Percentiles rank a stretch among this genome's conserved stretches.
Conservation (phyloP, 148 eudicot genomes). For the Nyssa sinensis region DNA sequence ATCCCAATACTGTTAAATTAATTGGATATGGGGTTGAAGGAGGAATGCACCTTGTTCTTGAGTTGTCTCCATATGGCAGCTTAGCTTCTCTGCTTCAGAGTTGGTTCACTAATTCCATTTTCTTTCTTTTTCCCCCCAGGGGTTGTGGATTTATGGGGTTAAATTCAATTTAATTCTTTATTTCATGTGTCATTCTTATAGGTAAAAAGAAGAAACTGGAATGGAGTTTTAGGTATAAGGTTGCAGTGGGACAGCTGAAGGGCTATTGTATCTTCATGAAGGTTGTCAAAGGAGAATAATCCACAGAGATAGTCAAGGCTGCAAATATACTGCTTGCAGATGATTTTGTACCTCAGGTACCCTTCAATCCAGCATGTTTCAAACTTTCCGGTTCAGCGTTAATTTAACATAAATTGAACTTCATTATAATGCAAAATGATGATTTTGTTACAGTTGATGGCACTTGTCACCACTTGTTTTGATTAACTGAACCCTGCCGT, state of each 20-base stretch:
- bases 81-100: constrained; percentile 74
- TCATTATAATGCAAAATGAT: neutral
- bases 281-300: constrained; percentile 81
- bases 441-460: neutral
- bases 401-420: no score
- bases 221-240: constrained; percentile 71
- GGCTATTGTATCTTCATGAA: constrained; percentile 77
- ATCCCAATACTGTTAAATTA: constrained; percentile 70
- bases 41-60: constrained; percentile 79
- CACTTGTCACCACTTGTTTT: neutral
- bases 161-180: neutral
- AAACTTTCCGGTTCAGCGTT: neutral
- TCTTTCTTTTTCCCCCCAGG: neutral
- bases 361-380: neutral
- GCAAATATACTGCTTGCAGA: constrained; percentile 74
- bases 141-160: neutral
- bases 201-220: constrained; percentile 47
- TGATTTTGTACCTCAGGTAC: constrained; percentile 82
- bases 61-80: constrained; percentile 79
- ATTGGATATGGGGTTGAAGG: constrained; percentile 94
- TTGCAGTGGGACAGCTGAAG: constrained; percentile 79
- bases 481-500: no score
- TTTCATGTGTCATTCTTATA: constrained; percentile 11
- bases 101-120: constrained; percentile 23
- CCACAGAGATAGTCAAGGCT: constrained; percentile 88